Conservation (phyloP, 345 rosid species). For the Luvunga scandens region DNA sequence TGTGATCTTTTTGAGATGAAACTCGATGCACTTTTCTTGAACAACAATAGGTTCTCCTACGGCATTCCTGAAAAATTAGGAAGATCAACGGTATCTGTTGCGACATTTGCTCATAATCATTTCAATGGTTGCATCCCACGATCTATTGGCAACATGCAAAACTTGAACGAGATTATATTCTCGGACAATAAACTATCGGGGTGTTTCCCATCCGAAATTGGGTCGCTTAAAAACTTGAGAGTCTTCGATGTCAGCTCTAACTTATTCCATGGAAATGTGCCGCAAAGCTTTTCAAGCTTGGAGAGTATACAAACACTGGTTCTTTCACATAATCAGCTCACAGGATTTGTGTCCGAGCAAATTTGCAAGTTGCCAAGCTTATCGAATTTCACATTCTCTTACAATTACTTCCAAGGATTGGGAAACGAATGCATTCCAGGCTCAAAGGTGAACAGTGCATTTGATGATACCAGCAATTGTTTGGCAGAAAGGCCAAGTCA, state of each 20-base stretch:
- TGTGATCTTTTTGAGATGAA: constrained; percentile 45
- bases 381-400: constrained; percentile 48
- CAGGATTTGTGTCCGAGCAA: constrained; percentile 49
- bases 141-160: constrained; percentile 58
- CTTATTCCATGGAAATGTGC: constrained; percentile 46
- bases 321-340: constrained; percentile 49
- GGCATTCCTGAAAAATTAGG: constrained; percentile 65
- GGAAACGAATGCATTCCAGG: constrained; percentile 39
- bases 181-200: constrained; percentile 56
- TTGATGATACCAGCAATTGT: constrained; percentile 58
- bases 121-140: constrained; percentile 71
- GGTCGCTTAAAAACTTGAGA: constrained; percentile 44
- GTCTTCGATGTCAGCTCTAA: constrained; percentile 61
- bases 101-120: constrained; percentile 67
- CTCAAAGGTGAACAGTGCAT: constrained; percentile 21
- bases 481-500: constrained; percentile 47
- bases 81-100: constrained; percentile 50
- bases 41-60: constrained; percentile 69
- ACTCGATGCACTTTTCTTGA: constrained; percentile 70
- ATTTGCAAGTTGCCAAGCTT: constrained; percentile 59
- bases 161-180: constrained; percentile 61
- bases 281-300: constrained; percentile 35
- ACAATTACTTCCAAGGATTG: constrained; percentile 59
- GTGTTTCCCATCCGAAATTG: constrained; percentile 68
- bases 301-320: constrained; percentile 36